Base-by-base conservation (phyloP, 768 basidiomycete species). In the Suillus bovinus region DNA sequence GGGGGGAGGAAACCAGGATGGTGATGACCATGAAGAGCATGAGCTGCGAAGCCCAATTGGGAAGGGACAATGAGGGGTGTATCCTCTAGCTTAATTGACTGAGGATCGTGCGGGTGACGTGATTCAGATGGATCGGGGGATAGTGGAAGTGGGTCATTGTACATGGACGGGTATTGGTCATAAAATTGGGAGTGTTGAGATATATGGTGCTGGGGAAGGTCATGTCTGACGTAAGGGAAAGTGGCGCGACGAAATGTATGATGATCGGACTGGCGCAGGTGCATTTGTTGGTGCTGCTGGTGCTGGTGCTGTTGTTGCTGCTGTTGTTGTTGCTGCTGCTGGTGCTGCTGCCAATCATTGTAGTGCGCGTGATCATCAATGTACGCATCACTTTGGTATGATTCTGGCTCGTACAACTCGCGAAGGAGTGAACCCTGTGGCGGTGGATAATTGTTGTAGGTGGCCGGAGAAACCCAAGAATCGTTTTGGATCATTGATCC, bases 161-260 rank as follows among this genome's bases (percentile, higher is more conserved):
- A 84, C 66, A 80, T 67, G 61, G 78, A 68, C 58, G 76, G 59
- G 47, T 70, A 75, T 24, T 66, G 68, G 5, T 76, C 74, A 29
- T 66, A 76, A 44, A 76, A 72, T 65, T 72, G 78, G 57, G 65
- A 70, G 73, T 73, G 69, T 58, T 69, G 64, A 52, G 66, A 58
- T 61, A 70, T 61, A 56, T 71, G 70, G 57, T 74, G 76, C 73
- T 65, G 74, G 63, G 81, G 71, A 70, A 83, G 81, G 75, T 93
- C 91, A 66, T 90, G 88, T 47, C 89, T 83, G 58, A 89, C 88
- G 70, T 86, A 88, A 52, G 91, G 91, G 75, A 85, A 91, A 0
- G 91, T 92, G 1, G 87, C 86, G 63, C 91, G 82, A 55, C 91
- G 88, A 59, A 73, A 68, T 13, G 77, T 72, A 53, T 80, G 71